Evolutionary conservation across 225 moss, liverwort and hornwort species (phyloP).

Genomic region (Ulota crispa): DNA sequence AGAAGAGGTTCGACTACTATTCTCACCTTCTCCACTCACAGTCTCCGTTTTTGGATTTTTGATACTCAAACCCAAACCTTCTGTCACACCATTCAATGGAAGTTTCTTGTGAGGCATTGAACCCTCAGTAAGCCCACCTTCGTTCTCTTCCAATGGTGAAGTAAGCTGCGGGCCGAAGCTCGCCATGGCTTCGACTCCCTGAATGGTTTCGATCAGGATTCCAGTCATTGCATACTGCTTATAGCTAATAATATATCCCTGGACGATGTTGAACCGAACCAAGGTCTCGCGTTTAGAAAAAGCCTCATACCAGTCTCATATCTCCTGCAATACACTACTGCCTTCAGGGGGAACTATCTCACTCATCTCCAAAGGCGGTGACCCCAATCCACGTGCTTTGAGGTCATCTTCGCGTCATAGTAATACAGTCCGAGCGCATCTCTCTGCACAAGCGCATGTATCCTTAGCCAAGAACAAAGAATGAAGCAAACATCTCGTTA

Average conservation of each 20-base stretch:
- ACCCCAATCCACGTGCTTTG: background rate
- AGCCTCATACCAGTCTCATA: constrained; percentile 25
- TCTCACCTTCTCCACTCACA: constrained; percentile 36
- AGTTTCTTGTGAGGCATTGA: constrained; percentile 7
- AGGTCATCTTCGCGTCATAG: background rate
- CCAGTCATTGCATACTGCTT: constrained; percentile 38
- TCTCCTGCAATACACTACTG: constrained; percentile 5
- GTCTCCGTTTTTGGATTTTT: constrained; percentile 22
- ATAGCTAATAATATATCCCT: background rate
- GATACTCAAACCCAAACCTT: background rate
- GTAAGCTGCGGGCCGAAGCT: constrained; percentile 14
- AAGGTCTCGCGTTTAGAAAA: constrained; percentile 3
- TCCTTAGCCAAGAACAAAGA: constrained; percentile 2
- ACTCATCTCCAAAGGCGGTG: constrained; percentile 12
- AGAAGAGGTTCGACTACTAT: constrained; percentile 35
- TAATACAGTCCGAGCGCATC: constrained; percentile 4
- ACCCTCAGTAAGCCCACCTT: constrained; percentile 28
- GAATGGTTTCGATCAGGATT: constrained; percentile 27
- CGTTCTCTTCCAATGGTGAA: constrained; percentile 26
- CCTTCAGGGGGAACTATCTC: background rate
- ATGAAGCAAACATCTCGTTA: background rate
- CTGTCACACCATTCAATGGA: constrained; percentile 19
- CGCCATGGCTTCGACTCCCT: constrained; percentile 36
- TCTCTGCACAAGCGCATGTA: constrained; percentile 21
- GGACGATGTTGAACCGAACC: constrained; percentile 18